Conservation (phyloP, 306 rosid species). For the Cucurbita maxima region DNA sequence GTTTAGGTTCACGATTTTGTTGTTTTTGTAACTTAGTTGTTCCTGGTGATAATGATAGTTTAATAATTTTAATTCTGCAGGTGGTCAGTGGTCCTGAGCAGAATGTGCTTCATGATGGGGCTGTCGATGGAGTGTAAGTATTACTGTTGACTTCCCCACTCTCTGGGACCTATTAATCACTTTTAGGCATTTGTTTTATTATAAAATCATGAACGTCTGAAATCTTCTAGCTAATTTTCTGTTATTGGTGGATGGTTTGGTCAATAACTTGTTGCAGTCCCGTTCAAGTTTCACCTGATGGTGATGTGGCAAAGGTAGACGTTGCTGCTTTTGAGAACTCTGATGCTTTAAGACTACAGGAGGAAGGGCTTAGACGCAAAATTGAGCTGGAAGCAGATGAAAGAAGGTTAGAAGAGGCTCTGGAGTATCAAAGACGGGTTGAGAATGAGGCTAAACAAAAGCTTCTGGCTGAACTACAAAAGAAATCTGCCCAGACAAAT, state of each 20-base stretch:
- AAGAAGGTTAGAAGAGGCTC: conserved; percentile 82
- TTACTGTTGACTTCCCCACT: conserved; percentile 11
- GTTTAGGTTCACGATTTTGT: conserved; percentile 1
- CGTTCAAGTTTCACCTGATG: conserved; percentile 30
- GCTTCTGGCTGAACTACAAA: conserved; percentile 81
- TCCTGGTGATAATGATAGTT: conserved; percentile 7
- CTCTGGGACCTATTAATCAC: conserved; percentile 1
- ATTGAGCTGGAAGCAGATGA: conserved; percentile 83
- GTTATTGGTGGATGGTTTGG: conserved; percentile 3
- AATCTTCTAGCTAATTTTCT: neutral
- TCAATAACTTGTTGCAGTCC: conserved; percentile 42
- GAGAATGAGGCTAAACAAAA: conserved; percentile 90
- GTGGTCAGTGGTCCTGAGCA: conserved; percentile 31
- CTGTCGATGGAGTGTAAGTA: conserved; percentile 33
- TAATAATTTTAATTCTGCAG: conserved; percentile 30
- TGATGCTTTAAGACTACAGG: conserved; percentile 46
- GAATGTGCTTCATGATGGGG: conserved; percentile 23
- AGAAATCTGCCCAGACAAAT: conserved; percentile 36
- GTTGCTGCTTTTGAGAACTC: conserved; percentile 24
- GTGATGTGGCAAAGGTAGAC: conserved; percentile 43
- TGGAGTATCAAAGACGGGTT: conserved; percentile 75
- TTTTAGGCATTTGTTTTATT: conserved; percentile 1
- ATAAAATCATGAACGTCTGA: neutral
- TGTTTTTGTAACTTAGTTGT: neutral
- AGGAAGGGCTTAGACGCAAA: conserved; percentile 64